Evolutionary conservation across 108 stramenopile species (phyloP).

Genomic region (Fragilaria crotonensis): DNA sequence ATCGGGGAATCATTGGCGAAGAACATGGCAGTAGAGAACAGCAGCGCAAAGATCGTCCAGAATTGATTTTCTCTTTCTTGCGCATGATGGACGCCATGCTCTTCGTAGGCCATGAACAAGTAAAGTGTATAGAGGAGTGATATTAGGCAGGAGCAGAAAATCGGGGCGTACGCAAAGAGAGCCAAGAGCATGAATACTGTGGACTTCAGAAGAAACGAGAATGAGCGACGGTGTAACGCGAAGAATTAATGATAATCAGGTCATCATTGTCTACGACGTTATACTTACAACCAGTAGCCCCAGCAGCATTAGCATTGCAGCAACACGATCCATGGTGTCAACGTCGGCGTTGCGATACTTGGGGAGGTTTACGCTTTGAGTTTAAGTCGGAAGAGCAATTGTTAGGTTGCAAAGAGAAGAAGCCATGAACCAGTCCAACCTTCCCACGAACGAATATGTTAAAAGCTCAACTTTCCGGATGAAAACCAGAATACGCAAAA

Average conservation of each 20-base stretch:
- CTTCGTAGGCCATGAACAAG: slow-evolving; percentile 81
- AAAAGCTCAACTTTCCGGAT: too few species aligned
- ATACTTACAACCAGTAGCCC: slow-evolving; percentile 66
- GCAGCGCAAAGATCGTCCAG: slow-evolving; percentile 81
- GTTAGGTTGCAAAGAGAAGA: too few species aligned
- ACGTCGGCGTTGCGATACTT: too few species aligned
- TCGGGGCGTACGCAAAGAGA: slow-evolving; percentile 72
- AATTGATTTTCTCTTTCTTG: slow-evolving; percentile 93
- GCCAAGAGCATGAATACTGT: slow-evolving; percentile 55
- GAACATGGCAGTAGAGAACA: slow-evolving; percentile 68
- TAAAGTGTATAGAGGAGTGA: slow-evolving; percentile 72
- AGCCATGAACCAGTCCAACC: too few species aligned
- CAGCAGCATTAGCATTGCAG: slow-evolving; percentile 74
- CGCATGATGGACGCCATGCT: slow-evolving; percentile 69
- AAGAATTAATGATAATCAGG: neutral
- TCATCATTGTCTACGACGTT: neutral
- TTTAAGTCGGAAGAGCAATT: too few species aligned
- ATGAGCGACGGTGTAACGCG: neutral
- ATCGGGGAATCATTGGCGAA: slow-evolving; percentile 83
- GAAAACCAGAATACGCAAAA: too few species aligned
- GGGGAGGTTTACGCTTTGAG: too few species aligned
- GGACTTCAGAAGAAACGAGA: slow-evolving; percentile 14
- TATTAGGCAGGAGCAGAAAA: slow-evolving; percentile 63
- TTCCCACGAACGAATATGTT: too few species aligned
- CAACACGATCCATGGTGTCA: slow-evolving; percentile 82